phyloP scores from a whole-genome alignment of 495 filamentous ascomycete genomes.

The Entonaema liquescens region DNA sequence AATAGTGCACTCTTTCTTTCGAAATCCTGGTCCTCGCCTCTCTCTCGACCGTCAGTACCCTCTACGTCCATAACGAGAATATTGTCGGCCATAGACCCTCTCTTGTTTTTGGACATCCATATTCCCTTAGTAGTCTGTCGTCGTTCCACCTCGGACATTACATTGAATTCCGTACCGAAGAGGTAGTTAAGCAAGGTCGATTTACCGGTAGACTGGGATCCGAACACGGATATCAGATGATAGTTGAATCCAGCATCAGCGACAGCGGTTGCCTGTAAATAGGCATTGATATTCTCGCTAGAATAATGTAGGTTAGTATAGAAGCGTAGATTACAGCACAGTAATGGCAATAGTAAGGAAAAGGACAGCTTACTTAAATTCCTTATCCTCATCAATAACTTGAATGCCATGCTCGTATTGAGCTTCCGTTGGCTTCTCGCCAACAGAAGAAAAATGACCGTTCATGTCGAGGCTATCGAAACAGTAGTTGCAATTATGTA shows the following conservation, averaged over 20 bases:
- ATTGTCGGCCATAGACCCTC: constrained; percentile 85
- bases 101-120: constrained; percentile 98
- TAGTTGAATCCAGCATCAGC: constrained; percentile 95
- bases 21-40: constrained; percentile 98
- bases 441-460: constrained; percentile 85
- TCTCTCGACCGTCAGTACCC: constrained; percentile 94
- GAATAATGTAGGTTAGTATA: constrained; percentile 23
- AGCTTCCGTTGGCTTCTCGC: constrained; percentile 68
- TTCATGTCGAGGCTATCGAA: constrained; percentile 65
- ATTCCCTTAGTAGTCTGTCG: constrained; percentile 98
- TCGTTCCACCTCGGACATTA: constrained; percentile 91
- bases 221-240: constrained; percentile 98
- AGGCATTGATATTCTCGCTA: constrained; percentile 81
- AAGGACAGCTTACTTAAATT: constrained; percentile 79
- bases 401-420: constrained; percentile 94
- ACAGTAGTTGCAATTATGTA: constrained; percentile 19
- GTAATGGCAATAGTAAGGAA: constrained; percentile 23
- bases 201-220: constrained; percentile 97
- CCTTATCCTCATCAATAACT: constrained; percentile 93
- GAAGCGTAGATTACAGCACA: constrained; percentile 7
- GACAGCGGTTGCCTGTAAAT: constrained; percentile 80
- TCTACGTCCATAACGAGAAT: constrained; percentile 99
- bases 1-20: constrained; percentile 98
- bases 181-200: constrained; percentile 95
- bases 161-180: constrained; percentile 94